Percentiles rank a stretch among this genome's conserved stretches.
phyloP scores from a whole-genome alignment of 1,139 yeast species.

The Geotrichum histeridarum region DNA sequence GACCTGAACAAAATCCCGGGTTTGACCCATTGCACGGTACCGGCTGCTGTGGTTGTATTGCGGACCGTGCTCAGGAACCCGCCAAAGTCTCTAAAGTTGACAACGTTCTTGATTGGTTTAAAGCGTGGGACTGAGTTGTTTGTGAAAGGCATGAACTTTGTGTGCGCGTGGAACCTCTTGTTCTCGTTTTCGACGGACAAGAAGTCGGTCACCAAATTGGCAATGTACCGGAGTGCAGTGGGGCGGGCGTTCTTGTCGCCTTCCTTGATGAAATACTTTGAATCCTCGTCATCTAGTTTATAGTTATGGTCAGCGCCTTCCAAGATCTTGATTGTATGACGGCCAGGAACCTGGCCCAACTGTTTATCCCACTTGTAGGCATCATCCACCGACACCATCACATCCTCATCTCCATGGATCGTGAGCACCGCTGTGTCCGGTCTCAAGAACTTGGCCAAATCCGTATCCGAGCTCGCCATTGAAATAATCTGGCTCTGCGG shows the following conservation, averaged over 20 bases:
- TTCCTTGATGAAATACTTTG: conserved; percentile 16
- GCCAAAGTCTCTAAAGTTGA: conserved; percentile 75
- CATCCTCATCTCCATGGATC: conserved; percentile 66
- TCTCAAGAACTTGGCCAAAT: conserved; percentile 41
- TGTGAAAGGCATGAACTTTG: conserved; percentile 2
- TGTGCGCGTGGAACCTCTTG: conserved; percentile 46
- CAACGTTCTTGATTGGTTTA: conserved; percentile 44
- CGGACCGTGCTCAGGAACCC: conserved; percentile 49
- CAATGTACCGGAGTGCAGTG: conserved; percentile 57
- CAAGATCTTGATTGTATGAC: conserved; percentile 56
- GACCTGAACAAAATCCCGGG: conserved; percentile 57
- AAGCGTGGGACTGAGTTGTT: conserved; percentile 9
- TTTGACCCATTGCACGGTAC: conserved; percentile 39
- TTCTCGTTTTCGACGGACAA: conserved; percentile 49
- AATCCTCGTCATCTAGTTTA: conserved; percentile 26
- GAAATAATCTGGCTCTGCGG: conserved; percentile 52
- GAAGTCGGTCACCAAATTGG: conserved; percentile 49
- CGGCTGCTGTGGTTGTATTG: background rate
- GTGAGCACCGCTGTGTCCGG: conserved; percentile 53
- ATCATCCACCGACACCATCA: conserved; percentile 60
- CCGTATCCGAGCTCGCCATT: conserved; percentile 50
- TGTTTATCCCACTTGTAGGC: conserved; percentile 53
- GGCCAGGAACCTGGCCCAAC: conserved; percentile 44
- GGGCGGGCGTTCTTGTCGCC: conserved; percentile 39
- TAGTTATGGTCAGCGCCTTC: conserved; percentile 77